phyloP scores from a whole-genome alignment of 192 early-diverging fungal genomes.

The Allomyces arbusculus region DNA sequence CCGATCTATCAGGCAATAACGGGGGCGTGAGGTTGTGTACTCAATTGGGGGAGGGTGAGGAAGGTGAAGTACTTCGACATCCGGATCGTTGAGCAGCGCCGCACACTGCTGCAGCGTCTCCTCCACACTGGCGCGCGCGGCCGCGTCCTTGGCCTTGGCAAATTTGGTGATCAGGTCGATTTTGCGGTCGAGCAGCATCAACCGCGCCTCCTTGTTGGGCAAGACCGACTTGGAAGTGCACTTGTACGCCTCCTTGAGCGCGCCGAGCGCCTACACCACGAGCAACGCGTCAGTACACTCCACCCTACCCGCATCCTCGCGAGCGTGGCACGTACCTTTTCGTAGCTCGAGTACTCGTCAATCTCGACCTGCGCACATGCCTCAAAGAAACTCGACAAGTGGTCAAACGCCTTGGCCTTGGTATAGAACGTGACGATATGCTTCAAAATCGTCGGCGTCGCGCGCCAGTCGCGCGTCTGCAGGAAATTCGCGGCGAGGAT shows the following conservation, averaged over 20 bases:
- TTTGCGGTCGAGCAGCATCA: slow-evolving; percentile 3
- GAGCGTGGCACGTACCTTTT: slow-evolving; percentile 16
- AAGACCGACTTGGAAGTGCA: slow-evolving; percentile 9
- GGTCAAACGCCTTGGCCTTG: slow-evolving; percentile 27
- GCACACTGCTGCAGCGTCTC: slow-evolving; percentile 21
- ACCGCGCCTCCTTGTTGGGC: slow-evolving; percentile 5
- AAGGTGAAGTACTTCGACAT: slow-evolving; percentile 19
- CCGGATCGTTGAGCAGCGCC: slow-evolving; percentile 16
- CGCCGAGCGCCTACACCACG: slow-evolving; percentile 16
- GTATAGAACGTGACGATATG: slow-evolving; percentile 34
- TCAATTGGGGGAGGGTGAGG: too few relatives aligned
- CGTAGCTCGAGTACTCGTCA: slow-evolving; percentile 40
- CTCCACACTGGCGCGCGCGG: slow-evolving; percentile 10
- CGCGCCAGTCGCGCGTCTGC: slow-evolving; percentile 32
- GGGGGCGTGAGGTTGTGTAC: not conserved
- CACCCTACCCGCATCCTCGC: not conserved
- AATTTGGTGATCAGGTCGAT: slow-evolving; percentile 17
- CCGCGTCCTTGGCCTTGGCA: slow-evolving; percentile 11
- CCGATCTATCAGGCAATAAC: slow-evolving; percentile 11
- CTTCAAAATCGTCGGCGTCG: slow-evolving; percentile 22
- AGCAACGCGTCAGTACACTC: not conserved
- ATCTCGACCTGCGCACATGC: slow-evolving; percentile 34
- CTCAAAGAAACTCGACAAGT: slow-evolving; percentile 28
- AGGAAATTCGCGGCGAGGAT: slow-evolving; percentile 32
- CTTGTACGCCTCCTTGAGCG: slow-evolving; percentile 20